Conservation (phyloP, 768 basidiomycete species). For the Boletus subparvulus region DNA sequence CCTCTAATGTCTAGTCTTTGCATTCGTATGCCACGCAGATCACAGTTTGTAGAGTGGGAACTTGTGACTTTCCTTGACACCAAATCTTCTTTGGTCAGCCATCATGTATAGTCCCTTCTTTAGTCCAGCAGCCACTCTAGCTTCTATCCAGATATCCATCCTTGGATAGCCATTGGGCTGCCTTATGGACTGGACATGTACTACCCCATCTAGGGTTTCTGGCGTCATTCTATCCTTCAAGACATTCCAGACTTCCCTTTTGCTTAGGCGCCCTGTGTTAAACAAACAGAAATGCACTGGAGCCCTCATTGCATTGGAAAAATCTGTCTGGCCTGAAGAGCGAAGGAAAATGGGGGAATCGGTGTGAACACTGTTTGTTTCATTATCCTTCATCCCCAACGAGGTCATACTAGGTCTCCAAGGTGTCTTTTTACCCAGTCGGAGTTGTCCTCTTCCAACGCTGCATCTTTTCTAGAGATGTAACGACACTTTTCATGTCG, state of each 20-base stretch:
- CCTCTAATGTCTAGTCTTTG: not conserved
- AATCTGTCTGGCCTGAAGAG: not conserved
- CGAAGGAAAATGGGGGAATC: not conserved
- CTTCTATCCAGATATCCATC: not conserved
- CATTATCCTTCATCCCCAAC: not conserved
- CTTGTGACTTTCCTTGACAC: not conserved
- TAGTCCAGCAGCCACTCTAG: not conserved
- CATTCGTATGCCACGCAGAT: not conserved
- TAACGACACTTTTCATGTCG: not conserved
- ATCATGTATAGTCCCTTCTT: not conserved
- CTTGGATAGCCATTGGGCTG: not conserved
- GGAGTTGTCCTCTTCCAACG: not conserved
- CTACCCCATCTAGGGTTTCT: not conserved
- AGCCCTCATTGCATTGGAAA: not conserved
- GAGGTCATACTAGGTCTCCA: accelerated
- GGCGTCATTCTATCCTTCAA: not conserved
- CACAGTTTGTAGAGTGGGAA: not conserved
- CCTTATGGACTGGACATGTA: not conserved
- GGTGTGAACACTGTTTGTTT: not conserved
- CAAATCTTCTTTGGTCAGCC: not conserved
- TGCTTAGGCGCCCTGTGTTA: not conserved
- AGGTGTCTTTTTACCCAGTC: not conserved
- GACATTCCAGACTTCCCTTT: not conserved
- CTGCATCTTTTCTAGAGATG: not conserved
- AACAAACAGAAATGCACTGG: not conserved